phyloP scores from a whole-genome alignment of 1,139 yeast species.

The Candida mesenterica region DNA sequence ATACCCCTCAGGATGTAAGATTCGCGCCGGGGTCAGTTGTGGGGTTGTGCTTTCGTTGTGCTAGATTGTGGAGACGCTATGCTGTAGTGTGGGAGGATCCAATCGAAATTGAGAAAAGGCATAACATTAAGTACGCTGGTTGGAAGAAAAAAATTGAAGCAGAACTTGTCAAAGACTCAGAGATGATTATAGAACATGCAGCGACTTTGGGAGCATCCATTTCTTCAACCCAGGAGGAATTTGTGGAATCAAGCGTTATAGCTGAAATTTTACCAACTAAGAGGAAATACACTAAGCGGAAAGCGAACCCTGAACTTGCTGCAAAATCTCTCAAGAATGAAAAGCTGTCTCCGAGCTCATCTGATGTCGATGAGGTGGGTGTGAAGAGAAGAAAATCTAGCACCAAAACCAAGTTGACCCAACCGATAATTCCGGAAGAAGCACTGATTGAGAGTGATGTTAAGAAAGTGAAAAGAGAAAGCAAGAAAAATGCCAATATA shows the following conservation, averaged over 20 bases:
- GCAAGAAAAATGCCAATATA: too few species aligned
- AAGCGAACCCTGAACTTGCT: neutral
- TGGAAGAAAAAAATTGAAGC: conserved; percentile 65
- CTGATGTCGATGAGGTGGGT: conserved; percentile 5
- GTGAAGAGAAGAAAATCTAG: conserved; percentile 6
- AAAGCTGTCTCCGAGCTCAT: neutral
- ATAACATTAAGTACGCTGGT: conserved; percentile 37
- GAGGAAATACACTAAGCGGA: conserved; percentile 2
- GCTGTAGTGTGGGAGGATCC: conserved; percentile 91
- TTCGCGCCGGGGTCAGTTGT: conserved; percentile 27
- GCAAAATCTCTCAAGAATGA: neutral
- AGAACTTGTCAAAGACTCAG: conserved; percentile 70
- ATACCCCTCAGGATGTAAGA: conserved; percentile 21
- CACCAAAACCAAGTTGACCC: too few species aligned
- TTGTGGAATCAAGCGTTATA: conserved; percentile 3
- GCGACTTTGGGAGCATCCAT: conserved; percentile 13
- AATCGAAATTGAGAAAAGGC: conserved; percentile 56
- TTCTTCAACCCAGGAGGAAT: conserved; percentile 8
- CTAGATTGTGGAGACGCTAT: conserved; percentile 86
- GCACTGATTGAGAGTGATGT: too few species aligned
- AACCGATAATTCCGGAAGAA: too few species aligned
- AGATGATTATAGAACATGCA: conserved; percentile 51
- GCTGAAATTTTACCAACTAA: conserved; percentile 8
- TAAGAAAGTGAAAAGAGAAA: too few species aligned
- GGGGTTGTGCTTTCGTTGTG: conserved; percentile 84